Evolutionary conservation across 495 filamentous ascomycete genomes (phyloP).

Genomic region (Pyronema omphalodes): DNA sequence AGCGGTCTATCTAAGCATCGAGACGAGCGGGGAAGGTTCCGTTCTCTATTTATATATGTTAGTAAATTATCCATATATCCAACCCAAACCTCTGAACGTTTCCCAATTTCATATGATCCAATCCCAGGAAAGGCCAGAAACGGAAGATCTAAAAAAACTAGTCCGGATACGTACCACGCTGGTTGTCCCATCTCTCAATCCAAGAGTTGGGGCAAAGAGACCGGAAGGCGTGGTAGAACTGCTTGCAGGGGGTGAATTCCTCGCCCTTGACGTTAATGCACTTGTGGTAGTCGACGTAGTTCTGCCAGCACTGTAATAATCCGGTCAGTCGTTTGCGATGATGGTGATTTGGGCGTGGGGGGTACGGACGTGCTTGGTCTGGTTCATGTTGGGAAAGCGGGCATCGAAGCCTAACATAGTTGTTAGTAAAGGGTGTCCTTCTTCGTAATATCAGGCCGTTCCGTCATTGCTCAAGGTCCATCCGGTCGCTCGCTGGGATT

Average conservation of each 20-base stretch:
- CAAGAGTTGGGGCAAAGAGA: slow-evolving; percentile 92
- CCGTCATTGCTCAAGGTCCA: too few relatives aligned
- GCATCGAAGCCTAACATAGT: slow-evolving; percentile 69
- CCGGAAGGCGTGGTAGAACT: slow-evolving; percentile 91
- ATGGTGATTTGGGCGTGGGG: neutral
- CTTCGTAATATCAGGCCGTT: neutral
- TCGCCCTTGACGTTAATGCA: slow-evolving; percentile 97
- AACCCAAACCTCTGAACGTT: neutral
- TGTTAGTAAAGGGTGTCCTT: neutral
- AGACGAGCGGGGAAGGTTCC: slow-evolving; percentile 74
- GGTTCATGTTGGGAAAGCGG: slow-evolving; percentile 97
- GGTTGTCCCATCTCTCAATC: slow-evolving; percentile 91
- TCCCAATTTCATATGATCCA: neutral
- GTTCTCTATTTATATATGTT: slow-evolving; percentile 38
- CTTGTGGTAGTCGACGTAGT: slow-evolving; percentile 99
- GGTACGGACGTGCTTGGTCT: slow-evolving; percentile 44
- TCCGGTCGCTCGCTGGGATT: too few relatives aligned
- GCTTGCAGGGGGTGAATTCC: slow-evolving; percentile 92
- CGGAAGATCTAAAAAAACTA: slow-evolving; percentile 15
- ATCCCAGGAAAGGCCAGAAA: neutral
- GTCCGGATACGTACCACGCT: slow-evolving; percentile 54
- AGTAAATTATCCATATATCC: neutral
- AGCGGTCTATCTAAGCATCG: slow-evolving; percentile 31
- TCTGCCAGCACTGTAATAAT: slow-evolving; percentile 21
- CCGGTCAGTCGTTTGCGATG: neutral